Evolutionary conservation across 495 filamentous ascomycete genomes (phyloP).

Genomic region (Podospora conica): DNA sequence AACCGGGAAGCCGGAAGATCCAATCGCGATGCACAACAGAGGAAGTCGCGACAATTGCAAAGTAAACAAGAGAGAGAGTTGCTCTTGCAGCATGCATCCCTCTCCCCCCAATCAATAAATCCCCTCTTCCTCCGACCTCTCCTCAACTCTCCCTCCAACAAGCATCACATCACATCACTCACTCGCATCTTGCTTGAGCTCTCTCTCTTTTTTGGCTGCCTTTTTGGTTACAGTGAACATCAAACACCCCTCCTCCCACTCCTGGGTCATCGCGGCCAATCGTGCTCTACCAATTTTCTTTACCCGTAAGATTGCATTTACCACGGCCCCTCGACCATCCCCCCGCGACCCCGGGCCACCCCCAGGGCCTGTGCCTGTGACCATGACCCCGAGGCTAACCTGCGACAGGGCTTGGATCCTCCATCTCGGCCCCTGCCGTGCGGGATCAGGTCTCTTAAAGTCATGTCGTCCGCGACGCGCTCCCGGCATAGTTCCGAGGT

Average conservation of each 20-base stretch:
- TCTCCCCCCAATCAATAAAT: background rate
- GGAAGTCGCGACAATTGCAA: background rate
- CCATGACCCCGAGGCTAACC: background rate
- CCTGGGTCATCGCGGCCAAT: slow-evolving; percentile 13
- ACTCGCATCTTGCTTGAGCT: slow-evolving; percentile 3
- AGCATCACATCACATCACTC: slow-evolving; percentile 15
- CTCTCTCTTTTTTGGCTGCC: slow-evolving; percentile 1
- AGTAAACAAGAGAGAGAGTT: background rate
- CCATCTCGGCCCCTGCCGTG: slow-evolving; percentile 15
- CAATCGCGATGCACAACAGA: background rate
- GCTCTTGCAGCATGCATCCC: background rate
- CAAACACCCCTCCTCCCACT: slow-evolving; percentile 20
- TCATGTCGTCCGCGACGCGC: slow-evolving; percentile 21
- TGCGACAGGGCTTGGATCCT: slow-evolving; percentile 15
- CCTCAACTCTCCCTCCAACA: slow-evolving; percentile 19
- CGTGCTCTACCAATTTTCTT: slow-evolving; percentile 24
- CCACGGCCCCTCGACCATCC: slow-evolving; percentile 13
- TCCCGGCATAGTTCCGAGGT: slow-evolving; percentile 15
- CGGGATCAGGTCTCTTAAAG: slow-evolving; percentile 16
- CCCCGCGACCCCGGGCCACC: slow-evolving; percentile 8
- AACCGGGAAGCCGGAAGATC: background rate
- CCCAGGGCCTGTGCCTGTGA: slow-evolving; percentile 9
- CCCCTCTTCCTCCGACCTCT: slow-evolving; percentile 27
- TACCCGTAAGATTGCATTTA: slow-evolving; percentile 30
- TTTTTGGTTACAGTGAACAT: slow-evolving; percentile 14